Evolutionary conservation across 805 yeast genomes (phyloP), one percentile per base, ranked within the genome.

Genomic region (Candida easanensis): DNA sequence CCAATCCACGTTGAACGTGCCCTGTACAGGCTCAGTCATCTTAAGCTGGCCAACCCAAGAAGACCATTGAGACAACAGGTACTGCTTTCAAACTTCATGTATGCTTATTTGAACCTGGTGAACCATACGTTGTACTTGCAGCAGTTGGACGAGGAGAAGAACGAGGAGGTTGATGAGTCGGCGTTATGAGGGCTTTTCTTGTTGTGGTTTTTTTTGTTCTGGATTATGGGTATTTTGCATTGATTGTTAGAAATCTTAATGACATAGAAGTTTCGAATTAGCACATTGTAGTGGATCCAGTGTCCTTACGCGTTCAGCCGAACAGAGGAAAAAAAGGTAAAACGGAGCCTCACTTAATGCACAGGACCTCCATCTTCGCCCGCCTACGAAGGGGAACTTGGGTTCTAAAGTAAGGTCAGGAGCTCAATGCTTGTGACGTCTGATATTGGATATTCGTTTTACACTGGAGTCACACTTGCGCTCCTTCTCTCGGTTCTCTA

Each of bases 1-100:
- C 97, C 98, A 0, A 81, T 93, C 36, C 97, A 91, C 63, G 95
- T 93, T 34, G 99, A 93, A 64, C 74, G 99, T 32, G 99, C 99
- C 0, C 86, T 93, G 39, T 93, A 93, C 64, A 71, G 99, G 44
- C 71, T 93, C 43, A 86, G 96, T 41, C 99, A 93, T 64, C 69
- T 93, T 61, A 93, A 93, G 63, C 72, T 93, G 51, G 96, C 98
- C 20, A 95, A 93, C 63, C 91, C 98, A 1, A 85, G 88, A 59
- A 71, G 98, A 46, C 93, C 95, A 22, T 68, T 93, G 49, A 74
- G 89, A 30, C 97, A 93, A 62, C 99, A 93, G 62, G 99, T 93
- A 2, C 63, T 93, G 38, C 67, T 93, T 50, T 88, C 97, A 46
- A 93, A 93, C 62, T 93, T 93, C 76, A 93, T 93, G 99, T 93